Percentiles rank a stretch among this genome's conserved stretches.
These are phyloP conservation scores for Tausonia pullulans DNA, from an alignment of 1,284 basidiomycete species.

Conservation along the genomic window DNA sequence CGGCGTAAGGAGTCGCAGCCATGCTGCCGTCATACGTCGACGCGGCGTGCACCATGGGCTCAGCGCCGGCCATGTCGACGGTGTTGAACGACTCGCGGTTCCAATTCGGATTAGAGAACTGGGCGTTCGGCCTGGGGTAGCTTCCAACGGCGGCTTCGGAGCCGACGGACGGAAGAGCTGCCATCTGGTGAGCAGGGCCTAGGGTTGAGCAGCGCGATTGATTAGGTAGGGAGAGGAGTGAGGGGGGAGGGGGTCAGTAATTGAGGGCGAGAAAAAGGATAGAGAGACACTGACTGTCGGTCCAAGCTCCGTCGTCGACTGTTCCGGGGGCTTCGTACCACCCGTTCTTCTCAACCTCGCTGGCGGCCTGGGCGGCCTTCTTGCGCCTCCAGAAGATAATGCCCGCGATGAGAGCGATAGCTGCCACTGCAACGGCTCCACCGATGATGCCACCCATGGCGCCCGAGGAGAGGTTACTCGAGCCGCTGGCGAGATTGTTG, in stretches of 20 bases:
- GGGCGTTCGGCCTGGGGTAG: background rate
- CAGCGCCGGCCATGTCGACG: slow-evolving; percentile 3
- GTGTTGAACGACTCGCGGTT: slow-evolving; percentile 9
- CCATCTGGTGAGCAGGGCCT: background rate
- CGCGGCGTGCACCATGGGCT: slow-evolving; percentile 7
- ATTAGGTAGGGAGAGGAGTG: background rate
- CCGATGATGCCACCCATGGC: slow-evolving; percentile 12
- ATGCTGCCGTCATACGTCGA: background rate
- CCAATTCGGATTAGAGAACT: background rate
- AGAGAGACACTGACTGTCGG: background rate
- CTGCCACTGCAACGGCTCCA: slow-evolving; percentile 3
- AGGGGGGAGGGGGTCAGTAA: background rate
- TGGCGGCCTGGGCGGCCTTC: too few relatives aligned
- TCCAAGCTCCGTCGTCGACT: background rate
- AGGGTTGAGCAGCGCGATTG: background rate
- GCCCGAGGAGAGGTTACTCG: slow-evolving; percentile 1
- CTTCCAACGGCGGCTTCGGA: background rate
- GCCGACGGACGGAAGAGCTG: slow-evolving; percentile 2
- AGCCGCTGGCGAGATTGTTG: background rate
- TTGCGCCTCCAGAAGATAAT: background rate
- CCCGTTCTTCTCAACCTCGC: too few relatives aligned
- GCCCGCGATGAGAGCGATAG: slow-evolving; percentile 1
- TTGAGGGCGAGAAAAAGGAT: background rate
- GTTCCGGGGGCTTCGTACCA: too few relatives aligned
- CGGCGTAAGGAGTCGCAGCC: background rate